Base-by-base conservation (phyloP, 345 rosid genomes). In the Erysimum cheiranthoides region DNA sequence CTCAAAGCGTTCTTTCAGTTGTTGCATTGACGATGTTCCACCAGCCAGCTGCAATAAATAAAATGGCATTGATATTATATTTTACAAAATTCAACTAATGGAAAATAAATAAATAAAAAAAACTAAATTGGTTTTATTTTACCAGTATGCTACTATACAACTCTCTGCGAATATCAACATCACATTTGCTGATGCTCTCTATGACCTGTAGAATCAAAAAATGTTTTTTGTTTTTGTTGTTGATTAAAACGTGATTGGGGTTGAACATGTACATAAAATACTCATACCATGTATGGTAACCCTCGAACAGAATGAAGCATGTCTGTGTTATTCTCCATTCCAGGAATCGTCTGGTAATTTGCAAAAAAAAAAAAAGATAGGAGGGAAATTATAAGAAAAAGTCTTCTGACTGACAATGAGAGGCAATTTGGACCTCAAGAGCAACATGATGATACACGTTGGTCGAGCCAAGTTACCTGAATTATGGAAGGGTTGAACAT, bases 21-120 rank as follows among this genome's bases (percentile, higher is more conserved):
- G 97, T 80, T 91, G 98, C 98, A 93, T 93, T 12, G 97, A 91
- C 80, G 97, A 90, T 38, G 98, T 93, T 69, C 98, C 98, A 78
- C 98, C 98, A 68, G 98, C 90, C 70, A 93, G 92, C 98, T 93
- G 17, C 16, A 73, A 45, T 14, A 62, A 21, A 39, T 43, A 34
- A 56, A 34, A 35, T 14, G 43, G 4, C 16, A 27, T 2, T 28
- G 32, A 28, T 42, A 58, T 40, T 40, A 8, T n/a, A 34, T 25
- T 14, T 13, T 57, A 17, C 30, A 32, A n/a, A n/a, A 32, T 64
- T 40, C 45, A 56, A 11, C 28, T 46, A 45, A 13, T 10, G 17
- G 30, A 4, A 30, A 27, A 2, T 25, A 25, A 14, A 21, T 21
- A 21, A 21, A 21, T 21, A 21, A 21, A n/a, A 2, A 14, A n/a